Base-by-base conservation (phyloP, 345 rosid species). In the Linum trigynum region DNA sequence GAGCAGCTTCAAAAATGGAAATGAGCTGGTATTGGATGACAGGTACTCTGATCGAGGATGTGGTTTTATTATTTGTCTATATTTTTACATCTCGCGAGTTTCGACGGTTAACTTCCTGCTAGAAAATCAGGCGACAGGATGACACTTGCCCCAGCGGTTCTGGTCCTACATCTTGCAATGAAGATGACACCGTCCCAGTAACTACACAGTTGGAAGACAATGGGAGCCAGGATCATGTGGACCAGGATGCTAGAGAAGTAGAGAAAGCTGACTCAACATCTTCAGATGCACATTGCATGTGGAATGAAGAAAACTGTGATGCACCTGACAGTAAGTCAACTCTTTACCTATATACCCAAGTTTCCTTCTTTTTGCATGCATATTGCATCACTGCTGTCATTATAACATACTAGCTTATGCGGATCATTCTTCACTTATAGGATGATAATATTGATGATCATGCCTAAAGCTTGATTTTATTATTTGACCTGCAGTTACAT, bases 261-360 rank as follows among this genome's bases (percentile, higher is more conserved):
- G 61, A 55, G 61, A 66, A 61, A 72, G 50, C 57, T 14, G 75
- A 43, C 8, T 55, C 86, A 68, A 75, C 75, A 60, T 78, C 82
- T 74, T 71, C 86, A 43, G 66, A 67, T 63, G 72, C 63, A 68
- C 61, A 80, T 38, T 67, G 51, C 65, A 65, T 77, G 63, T 86
- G 86, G 95, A 83, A 77, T 69, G 78, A 77, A 67, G 92, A 85
- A 72, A 76, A 82, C 69, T 62, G 55, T 56, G 86, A 85, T 45
- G 86, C 97, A 35, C 97, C 97, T 5, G 79, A 83, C 75, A 81
- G 99, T 94, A 72, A 77, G 87, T 78, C 32, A 64, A 62, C 61
- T 69, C 69, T 51, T 32, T 72, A 36, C 39, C 57, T 17, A 4
- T 53, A 35, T 48, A 11, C 55, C 67, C 73, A 63, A 51, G 57